Conservation (phyloP, 202 grass and related monocot genomes). For the Brachypodium distachyon region DNA sequence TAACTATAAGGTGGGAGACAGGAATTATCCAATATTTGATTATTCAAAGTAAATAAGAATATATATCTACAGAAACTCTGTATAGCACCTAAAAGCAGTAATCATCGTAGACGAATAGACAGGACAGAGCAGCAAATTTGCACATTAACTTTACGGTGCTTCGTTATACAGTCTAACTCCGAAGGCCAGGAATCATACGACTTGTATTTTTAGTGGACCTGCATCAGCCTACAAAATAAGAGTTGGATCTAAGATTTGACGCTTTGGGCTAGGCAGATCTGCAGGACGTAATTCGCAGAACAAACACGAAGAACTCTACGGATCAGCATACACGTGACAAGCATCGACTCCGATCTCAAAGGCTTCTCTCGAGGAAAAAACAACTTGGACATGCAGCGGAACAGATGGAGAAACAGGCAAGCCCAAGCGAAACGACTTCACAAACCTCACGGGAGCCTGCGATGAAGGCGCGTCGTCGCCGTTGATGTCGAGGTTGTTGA, state of each 20-base stretch:
- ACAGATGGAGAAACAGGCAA: background rate
- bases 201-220: background rate
- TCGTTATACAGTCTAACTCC: background rate
- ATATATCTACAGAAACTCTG: background rate
- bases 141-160: background rate
- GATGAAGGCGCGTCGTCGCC: slow-evolving; percentile 65
- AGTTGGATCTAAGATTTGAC: background rate
- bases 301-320: background rate
- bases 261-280: background rate
- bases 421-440: background rate
- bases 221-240: background rate
- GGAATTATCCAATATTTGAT: background rate
- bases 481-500: slow-evolving; percentile 85
- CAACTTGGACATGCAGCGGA: background rate
- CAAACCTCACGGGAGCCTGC: slow-evolving; percentile 54
- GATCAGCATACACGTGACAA: background rate
- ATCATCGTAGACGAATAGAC: background rate
- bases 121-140: background rate
- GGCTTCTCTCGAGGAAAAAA: background rate
- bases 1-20: background rate
- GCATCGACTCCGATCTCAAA: background rate
- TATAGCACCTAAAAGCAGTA: background rate
- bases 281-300: background rate
- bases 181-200: background rate
- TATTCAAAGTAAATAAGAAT: background rate